Conservation (phyloP, 2,329 filamentous ascomycete species). For the Paradendryphiella salina region DNA sequence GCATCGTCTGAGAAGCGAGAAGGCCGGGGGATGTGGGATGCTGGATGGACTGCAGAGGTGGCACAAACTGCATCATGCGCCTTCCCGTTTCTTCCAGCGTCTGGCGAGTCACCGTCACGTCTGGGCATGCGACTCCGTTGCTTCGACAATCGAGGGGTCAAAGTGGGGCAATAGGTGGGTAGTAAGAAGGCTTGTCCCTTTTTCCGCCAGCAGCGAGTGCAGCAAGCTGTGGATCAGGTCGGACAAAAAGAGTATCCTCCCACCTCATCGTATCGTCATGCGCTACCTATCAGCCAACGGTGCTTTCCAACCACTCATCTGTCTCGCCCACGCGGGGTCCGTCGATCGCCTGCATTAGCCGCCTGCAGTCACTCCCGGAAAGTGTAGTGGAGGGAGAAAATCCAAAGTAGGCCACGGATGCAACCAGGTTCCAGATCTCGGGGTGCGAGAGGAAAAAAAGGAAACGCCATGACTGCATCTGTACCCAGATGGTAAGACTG, state of each 20-base stretch:
- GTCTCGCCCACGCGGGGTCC: conserved; percentile 22
- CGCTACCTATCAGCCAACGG: conserved; percentile 29
- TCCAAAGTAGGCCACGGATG: conserved; percentile 10
- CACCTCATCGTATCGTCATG: conserved; percentile 15
- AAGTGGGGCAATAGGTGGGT: conserved; percentile 6
- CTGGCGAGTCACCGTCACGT: neutral
- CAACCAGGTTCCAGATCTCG: conserved; percentile 26
- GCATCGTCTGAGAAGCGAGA: conserved; percentile 1
- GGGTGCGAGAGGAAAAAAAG: conserved; percentile 27
- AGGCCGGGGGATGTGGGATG: conserved; percentile 2
- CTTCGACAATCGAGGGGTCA: conserved; percentile 13
- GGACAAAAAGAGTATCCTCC: conserved; percentile 10
- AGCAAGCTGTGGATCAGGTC: conserved; percentile 16
- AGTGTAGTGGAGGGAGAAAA: conserved; percentile 22
- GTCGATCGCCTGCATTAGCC: conserved; percentile 38
- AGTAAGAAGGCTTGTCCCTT: conserved; percentile 14
- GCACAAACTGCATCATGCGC: conserved; percentile 7
- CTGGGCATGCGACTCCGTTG: conserved; percentile 3
- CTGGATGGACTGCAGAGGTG: conserved; percentile 5
- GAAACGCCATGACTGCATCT: conserved; percentile 31
- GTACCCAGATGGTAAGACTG: conserved; percentile 7
- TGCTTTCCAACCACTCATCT: conserved; percentile 13
- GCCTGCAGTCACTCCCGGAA: conserved; percentile 30
- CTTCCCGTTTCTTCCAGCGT: conserved; percentile 8
- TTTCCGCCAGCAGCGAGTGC: conserved; percentile 5